A percentile compares a stretch with the other conserved stretches of the same genome.
These are phyloP conservation scores for Trametes meyenii DNA, from an alignment of 768 basidiomycete species.

Conservation along the genomic window DNA sequence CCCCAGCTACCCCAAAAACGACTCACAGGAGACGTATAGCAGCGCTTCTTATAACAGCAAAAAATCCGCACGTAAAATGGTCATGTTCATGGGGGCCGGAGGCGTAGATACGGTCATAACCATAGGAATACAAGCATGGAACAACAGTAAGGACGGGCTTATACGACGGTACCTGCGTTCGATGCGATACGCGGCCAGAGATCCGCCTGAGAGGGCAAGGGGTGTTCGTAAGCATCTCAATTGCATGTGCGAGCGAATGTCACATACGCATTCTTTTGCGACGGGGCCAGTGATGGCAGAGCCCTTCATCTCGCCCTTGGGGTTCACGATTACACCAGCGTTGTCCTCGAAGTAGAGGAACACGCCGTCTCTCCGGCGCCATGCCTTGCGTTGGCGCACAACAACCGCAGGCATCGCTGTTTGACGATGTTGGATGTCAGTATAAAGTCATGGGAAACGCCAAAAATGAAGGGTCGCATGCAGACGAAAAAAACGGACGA, in stretches of 20 bases:
- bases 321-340: constrained; percentile 96
- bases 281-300: constrained; percentile 96
- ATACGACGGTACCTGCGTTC: constrained; percentile 98
- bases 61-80: constrained; percentile 1
- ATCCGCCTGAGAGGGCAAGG: constrained; percentile 71
- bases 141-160: constrained; percentile 37
- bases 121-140: constrained; percentile 35
- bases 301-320: constrained; percentile 99
- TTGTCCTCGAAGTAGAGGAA: constrained; percentile 99
- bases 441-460: neutral
- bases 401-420: constrained; percentile 96
- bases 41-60: neutral
- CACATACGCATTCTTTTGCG: constrained; percentile 97
- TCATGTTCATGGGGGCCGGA: constrained; percentile 18
- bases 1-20: too few species aligned
- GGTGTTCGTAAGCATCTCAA: neutral
- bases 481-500: constrained; percentile 20
- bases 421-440: neutral
- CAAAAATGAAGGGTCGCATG: neutral
- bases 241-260: neutral
- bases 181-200: constrained; percentile 99
- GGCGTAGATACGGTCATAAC: constrained; percentile 28
- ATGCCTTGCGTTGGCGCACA: constrained; percentile 96
- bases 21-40: too few species aligned
- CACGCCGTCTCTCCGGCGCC: constrained; percentile 97